Conservation (phyloP, 179 eudicot species). For the Nepenthes alata region DNA sequence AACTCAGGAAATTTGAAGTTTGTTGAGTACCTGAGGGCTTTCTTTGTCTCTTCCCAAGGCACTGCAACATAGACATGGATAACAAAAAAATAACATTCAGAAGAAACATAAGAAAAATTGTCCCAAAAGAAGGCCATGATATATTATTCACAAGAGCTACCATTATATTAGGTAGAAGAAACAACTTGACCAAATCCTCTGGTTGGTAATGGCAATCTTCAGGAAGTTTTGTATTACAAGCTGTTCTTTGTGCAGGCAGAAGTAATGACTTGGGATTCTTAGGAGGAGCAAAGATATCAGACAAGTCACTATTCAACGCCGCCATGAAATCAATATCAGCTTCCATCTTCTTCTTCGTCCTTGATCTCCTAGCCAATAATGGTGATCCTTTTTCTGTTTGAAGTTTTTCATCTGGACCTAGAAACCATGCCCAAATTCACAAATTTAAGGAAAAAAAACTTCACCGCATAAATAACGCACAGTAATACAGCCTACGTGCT, state of each 20-base stretch:
- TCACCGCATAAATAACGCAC: not conserved
- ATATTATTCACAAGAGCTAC: constrained; percentile 22
- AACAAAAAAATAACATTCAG: not conserved
- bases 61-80: constrained; percentile 36
- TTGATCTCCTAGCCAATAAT: constrained; percentile 32
- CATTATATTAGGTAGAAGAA: constrained; percentile 74
- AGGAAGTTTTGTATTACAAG: constrained; percentile 68
- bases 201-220: constrained; percentile 98
- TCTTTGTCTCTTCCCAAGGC: constrained; percentile 69
- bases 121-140: not conserved
- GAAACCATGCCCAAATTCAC: constrained; percentile 11
- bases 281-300: constrained; percentile 66
- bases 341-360: constrained; percentile 42
- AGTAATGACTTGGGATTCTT: constrained; percentile 69
- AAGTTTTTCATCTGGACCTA: constrained; percentile 32
- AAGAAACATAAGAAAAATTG: not conserved
- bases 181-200: constrained; percentile 90
- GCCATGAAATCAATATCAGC: constrained; percentile 57
- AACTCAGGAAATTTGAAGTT: not conserved
- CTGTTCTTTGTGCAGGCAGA: constrained; percentile 55
- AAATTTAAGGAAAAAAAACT: constrained; percentile 4
- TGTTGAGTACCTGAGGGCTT: constrained; percentile 30
- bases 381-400: constrained; percentile 27
- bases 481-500: not conserved
- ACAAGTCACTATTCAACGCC: constrained; percentile 36